These are phyloP conservation scores for Ceratocystis albifundus DNA, from an alignment of 2,329 filamentous ascomycete species.

Conservation along the genomic window DNA sequence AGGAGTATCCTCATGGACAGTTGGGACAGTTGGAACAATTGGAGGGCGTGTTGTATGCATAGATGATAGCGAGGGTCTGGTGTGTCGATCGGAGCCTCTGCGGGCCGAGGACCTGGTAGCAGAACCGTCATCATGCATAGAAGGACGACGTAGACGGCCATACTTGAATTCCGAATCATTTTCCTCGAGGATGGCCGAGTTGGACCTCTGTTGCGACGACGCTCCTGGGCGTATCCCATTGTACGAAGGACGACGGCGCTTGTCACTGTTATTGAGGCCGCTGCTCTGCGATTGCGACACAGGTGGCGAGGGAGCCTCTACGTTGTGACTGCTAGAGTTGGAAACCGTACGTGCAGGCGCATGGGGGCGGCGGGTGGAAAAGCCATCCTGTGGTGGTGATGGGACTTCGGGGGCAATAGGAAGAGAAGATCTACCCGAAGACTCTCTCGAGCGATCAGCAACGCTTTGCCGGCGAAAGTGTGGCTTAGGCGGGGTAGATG, in stretches of 20 bases:
- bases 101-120: neutral
- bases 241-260: slow-evolving; percentile 17
- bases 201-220: slow-evolving; percentile 15
- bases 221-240: slow-evolving; percentile 9
- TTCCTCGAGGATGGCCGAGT: slow-evolving; percentile 15
- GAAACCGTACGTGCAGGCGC: slow-evolving; percentile 11
- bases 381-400: neutral
- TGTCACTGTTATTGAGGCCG: slow-evolving; percentile 6
- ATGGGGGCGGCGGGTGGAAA: slow-evolving; percentile 12
- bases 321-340: slow-evolving; percentile 6
- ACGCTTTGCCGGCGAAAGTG: slow-evolving; percentile 13
- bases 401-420: slow-evolving; percentile 11
- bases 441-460: slow-evolving; percentile 8
- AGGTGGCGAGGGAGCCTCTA: slow-evolving; percentile 1
- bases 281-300: slow-evolving; percentile 7
- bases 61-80: neutral
- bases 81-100: neutral
- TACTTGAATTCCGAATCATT: slow-evolving; percentile 2
- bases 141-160: neutral
- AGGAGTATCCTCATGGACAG: neutral
- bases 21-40: slow-evolving; percentile 4
- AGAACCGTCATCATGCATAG: slow-evolving; percentile 11
- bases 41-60: neutral
- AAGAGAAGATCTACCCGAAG: neutral
- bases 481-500: slow-evolving; percentile 12